Evolutionary conservation across 164 flowering plant species (phyloP), one percentile per base, ranked within the genome.

Genomic region (Santalum album): DNA sequence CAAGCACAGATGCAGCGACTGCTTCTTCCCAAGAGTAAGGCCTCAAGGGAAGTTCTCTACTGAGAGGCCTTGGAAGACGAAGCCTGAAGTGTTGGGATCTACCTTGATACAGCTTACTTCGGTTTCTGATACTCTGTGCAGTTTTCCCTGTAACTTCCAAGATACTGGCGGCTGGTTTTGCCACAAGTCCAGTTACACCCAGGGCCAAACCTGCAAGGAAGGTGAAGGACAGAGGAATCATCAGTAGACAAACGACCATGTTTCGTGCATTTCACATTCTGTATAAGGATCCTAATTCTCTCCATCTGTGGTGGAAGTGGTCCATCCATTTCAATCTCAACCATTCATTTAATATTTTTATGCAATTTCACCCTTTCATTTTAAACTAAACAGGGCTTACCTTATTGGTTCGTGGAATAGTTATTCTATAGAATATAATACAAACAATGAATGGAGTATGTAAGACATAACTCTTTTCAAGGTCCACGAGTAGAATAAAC

Each of bases 11-110:
- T 61, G 78, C 60, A 19, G 94, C 99, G 26, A 92, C 74, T 24
- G 96, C 96, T 60, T 92, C 96, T 58, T 89, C 99, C 96, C 94
- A 89, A 12, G 91, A 87, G 70, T 89, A 92, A 34, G 92, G 87
- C 55, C 62, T 69, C 51, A 89, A 67, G 10, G 96, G 91, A 16
- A 71, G 64, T 52, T 80, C 94, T 51, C 73, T 62, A 38, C 71
- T 75, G 27, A 92, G 66, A 63, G 85, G 86, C 58, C 99, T 77
- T 11, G 96, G 99, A 48, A 92, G 72, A 46, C 96, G 96, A 45
- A 76, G 67, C 53, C 96, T 75, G 14, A 74, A 67, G 17, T 68
- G 78, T 36, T 72, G 75, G 17, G 70, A 50, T 48, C 78, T 63
- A 49, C 52, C 61, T 23, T 76, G 78, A 58, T 84, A 65, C 38